Conservation (phyloP, 179 eudicot species). For the Silene vulgaris region DNA sequence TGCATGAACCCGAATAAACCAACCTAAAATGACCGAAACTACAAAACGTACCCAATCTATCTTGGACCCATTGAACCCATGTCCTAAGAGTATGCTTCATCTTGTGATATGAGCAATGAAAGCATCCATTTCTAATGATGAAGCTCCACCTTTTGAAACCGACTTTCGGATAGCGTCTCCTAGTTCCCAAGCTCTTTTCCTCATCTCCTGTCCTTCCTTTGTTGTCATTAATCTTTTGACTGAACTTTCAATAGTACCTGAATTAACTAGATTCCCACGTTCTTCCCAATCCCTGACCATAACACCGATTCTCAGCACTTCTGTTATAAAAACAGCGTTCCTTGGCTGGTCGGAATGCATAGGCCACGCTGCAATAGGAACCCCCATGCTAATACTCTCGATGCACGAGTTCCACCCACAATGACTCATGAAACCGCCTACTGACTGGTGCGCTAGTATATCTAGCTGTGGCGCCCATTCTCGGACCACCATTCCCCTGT, state of each 20-base stretch:
- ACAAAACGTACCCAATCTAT: too few species aligned
- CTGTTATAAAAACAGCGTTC: neutral
- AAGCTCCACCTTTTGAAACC: neutral
- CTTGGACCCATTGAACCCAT: too few species aligned
- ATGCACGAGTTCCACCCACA: constrained; percentile 1
- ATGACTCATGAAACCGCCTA: neutral
- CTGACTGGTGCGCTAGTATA: neutral
- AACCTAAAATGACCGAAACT: too few species aligned
- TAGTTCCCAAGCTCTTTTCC: neutral
- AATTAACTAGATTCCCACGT: neutral
- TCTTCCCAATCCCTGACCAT: neutral
- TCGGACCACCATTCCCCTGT: neutral
- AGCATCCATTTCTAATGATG: neutral
- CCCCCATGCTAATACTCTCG: constrained; percentile 2
- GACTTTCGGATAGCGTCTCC: neutral
- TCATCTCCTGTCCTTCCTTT: neutral
- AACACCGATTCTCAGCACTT: neutral
- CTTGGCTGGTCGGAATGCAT: neutral
- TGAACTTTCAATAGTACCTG: neutral
- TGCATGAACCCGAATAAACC: too few species aligned
- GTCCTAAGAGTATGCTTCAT: too few species aligned
- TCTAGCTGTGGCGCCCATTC: neutral
- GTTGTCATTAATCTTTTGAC: neutral
- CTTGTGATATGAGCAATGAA: neutral
- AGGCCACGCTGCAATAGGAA: neutral